phyloP scores from a whole-genome alignment of 768 basidiomycete genomes.

The Boletus pseudopeckii region DNA sequence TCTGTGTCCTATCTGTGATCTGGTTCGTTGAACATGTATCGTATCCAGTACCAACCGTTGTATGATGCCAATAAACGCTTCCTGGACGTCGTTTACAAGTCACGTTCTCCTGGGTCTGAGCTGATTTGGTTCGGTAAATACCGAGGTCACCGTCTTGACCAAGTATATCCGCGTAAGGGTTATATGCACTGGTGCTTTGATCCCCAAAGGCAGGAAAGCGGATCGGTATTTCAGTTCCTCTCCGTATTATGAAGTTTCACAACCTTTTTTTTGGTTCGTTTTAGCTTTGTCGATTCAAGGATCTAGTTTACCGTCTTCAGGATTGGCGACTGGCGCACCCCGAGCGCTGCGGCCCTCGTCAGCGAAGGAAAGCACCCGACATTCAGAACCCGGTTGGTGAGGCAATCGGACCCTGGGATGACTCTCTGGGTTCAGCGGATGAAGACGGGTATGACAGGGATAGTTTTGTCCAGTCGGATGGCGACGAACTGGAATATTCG shows the following conservation, averaged over 20 bases:
- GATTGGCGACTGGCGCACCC: slow-evolving; percentile 12
- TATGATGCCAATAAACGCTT: slow-evolving; percentile 10
- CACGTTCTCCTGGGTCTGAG: slow-evolving; percentile 23
- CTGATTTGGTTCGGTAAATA: slow-evolving; percentile 21
- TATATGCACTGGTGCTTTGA: slow-evolving; percentile 15
- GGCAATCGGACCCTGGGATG: slow-evolving; percentile 14
- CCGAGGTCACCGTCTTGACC: slow-evolving; percentile 15
- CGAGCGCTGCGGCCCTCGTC: slow-evolving; percentile 1
- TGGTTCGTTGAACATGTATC: background rate
- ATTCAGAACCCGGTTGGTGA: slow-evolving; percentile 16
- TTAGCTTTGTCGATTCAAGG: slow-evolving; percentile 7
- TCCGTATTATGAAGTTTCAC: background rate
- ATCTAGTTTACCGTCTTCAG: slow-evolving; percentile 9
- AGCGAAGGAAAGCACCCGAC: background rate
- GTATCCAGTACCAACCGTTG: slow-evolving; percentile 12
- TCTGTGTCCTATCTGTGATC: background rate
- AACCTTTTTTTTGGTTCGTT: no score
- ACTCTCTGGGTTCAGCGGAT: slow-evolving; percentile 4
- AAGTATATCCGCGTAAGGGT: slow-evolving; percentile 1
- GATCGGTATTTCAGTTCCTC: slow-evolving; percentile 4
- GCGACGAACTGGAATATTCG: background rate
- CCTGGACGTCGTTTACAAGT: slow-evolving; percentile 12
- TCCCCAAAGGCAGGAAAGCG: background rate
- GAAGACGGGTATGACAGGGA: slow-evolving; percentile 9
- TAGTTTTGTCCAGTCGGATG: slow-evolving; percentile 7